Evolutionary conservation across 192 early-diverging fungal species (phyloP), one percentile per base, ranked within the genome.

Genomic region (Podila verticillata): DNA sequence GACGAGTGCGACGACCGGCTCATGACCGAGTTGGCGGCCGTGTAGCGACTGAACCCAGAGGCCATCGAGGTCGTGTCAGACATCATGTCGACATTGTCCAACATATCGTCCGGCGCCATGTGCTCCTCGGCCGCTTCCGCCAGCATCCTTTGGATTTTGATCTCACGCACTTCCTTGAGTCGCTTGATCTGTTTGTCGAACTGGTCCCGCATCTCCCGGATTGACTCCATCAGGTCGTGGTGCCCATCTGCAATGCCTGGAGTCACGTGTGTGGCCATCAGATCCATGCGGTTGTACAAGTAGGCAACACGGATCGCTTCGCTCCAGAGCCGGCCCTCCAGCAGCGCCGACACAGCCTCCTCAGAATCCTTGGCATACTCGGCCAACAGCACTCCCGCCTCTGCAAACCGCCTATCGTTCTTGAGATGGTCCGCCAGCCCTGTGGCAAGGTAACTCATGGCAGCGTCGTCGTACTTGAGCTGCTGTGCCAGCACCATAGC

Each of bases 21-120:
- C 1, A 89, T 75, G 28, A 90, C 84, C 24, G 90, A 87, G 36
- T 89, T 86, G 10, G 91, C 88, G 8, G 74, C 85, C 8, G 95
- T 95, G 65, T 92, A 93, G 13, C 92, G 89, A 56, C 93, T 97
- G 68, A 94, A 93, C 58, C 91, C 89, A 70, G 94, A 96, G 26
- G 91, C 92, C 95, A 97, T 96, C 7, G 95, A 96, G 5, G 94
- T 93, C 7, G 97, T 97, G 74, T 99, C 97, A 0, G 96, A 97
- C 86, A 96, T 92, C 85, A 96, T 91, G 74, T 99, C 97, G 15
- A 97, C 87, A 74, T 95, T 92, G 63, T 97, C 94, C n/a, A 95
- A 70, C 24, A 84, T 73, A 48, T 93, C 92, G 49, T 90, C 86
- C 4, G 68, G 81, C n/a, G 60, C 28, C 64, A 72, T 65, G 36